A percentile compares a stretch with the other conserved stretches of the same genome.
phyloP scores from a whole-genome alignment of 2,329 filamentous ascomycete species.

The Diaporthe nobilis region DNA sequence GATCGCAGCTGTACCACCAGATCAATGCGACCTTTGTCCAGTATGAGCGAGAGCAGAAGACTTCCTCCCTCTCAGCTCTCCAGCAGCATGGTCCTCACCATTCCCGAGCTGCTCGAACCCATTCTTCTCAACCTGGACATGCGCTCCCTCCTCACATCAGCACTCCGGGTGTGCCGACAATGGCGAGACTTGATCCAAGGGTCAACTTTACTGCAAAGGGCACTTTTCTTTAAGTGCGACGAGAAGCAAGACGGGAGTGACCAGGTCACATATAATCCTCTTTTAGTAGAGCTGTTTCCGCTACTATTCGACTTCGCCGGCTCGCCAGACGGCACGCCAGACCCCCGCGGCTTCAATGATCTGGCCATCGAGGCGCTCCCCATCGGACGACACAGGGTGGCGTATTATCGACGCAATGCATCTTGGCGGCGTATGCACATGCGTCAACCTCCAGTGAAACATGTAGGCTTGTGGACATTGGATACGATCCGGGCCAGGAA shows the following conservation, averaged over 20 bases:
- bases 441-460: slow-evolving; percentile 25
- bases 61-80: background rate
- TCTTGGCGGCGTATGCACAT: slow-evolving; percentile 30
- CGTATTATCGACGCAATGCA: slow-evolving; percentile 15
- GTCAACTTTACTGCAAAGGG: slow-evolving; percentile 1
- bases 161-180: slow-evolving; percentile 24
- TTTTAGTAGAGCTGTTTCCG: slow-evolving; percentile 21
- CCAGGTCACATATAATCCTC: slow-evolving; percentile 15
- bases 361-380: slow-evolving; percentile 31
- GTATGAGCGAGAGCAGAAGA: background rate
- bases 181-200: slow-evolving; percentile 36
- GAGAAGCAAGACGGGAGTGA: background rate
- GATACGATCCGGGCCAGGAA: background rate
- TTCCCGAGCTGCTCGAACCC: slow-evolving; percentile 15
- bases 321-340: background rate
- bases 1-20: no score
- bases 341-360: slow-evolving; percentile 12
- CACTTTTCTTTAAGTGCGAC: slow-evolving; percentile 12
- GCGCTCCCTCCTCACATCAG: slow-evolving; percentile 31
- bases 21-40: background rate
- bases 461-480: slow-evolving; percentile 26
- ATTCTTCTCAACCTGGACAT: slow-evolving; percentile 24
- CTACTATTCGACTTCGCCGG: slow-evolving; percentile 20
- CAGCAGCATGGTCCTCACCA: background rate
- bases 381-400: slow-evolving; percentile 20